These are phyloP conservation scores for Fusarium poae DNA, from an alignment of 2,329 filamentous ascomycete genomes.

Conservation along the genomic window DNA sequence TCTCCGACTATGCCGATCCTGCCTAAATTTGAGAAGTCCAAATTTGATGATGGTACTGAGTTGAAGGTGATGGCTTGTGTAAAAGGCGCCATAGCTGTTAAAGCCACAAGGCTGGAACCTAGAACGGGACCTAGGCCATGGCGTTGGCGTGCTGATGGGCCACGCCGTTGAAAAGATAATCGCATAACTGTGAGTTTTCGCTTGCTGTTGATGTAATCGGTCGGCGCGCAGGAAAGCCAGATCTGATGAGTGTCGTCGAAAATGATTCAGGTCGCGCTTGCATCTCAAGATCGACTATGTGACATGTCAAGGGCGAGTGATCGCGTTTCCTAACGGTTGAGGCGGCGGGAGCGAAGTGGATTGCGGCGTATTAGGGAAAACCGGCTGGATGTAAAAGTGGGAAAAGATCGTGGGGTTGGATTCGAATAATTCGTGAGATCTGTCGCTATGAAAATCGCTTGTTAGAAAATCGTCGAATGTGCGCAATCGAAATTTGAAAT, in stretches of 20 bases:
- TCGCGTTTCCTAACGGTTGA: constrained; percentile 34
- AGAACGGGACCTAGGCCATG: constrained; percentile 47
- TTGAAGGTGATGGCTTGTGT: constrained; percentile 69
- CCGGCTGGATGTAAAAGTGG: constrained; percentile 7
- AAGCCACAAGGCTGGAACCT: constrained; percentile 53
- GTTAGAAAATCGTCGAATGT: constrained; percentile 15
- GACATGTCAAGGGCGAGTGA: constrained; percentile 47
- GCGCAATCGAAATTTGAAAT: constrained; percentile 28
- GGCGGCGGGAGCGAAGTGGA: constrained; percentile 18
- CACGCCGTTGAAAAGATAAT: constrained; percentile 60
- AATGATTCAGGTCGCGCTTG: constrained; percentile 36
- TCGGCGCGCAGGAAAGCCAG: constrained; percentile 21
- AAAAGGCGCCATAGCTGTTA: constrained; percentile 59
- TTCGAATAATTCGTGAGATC: constrained; percentile 17
- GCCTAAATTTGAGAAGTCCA: constrained; percentile 84
- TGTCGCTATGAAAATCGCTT: constrained; percentile 19
- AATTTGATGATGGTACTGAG: constrained; percentile 74
- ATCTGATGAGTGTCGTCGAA: constrained; percentile 30
- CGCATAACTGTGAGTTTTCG: constrained; percentile 60
- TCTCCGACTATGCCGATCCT: constrained; percentile 88
- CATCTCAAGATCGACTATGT: constrained; percentile 50
- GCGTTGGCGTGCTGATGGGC: constrained; percentile 55
- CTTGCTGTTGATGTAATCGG: constrained; percentile 27
- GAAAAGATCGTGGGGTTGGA: constrained; percentile 2
- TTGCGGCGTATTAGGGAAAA: constrained; percentile 5